These are phyloP conservation scores for Pythium scleroteichum DNA, from an alignment of 352 stramenopile genomes.

Conservation along the genomic window DNA sequence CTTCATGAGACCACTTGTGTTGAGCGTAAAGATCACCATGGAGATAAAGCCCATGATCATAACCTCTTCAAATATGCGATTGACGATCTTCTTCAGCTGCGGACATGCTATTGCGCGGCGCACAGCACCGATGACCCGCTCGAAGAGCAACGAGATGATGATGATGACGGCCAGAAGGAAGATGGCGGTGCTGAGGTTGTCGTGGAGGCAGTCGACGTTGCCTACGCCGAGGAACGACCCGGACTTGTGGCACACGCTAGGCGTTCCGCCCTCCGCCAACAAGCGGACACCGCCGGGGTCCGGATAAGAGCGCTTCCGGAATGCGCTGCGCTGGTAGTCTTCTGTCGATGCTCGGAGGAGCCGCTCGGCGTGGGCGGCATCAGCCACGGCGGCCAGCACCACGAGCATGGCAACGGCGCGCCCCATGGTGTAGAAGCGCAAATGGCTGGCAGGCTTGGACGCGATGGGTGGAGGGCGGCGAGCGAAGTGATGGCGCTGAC, in stretches of 20 bases:
- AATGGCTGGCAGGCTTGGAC: too few species aligned
- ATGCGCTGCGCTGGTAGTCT: too few species aligned
- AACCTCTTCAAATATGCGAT: conserved; percentile 87
- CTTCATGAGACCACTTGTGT: conserved; percentile 72
- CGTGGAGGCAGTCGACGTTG: conserved; percentile 75
- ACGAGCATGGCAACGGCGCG: not conserved
- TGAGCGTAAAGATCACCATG: conserved; percentile 88
- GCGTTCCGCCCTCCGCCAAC: conserved; percentile 2
- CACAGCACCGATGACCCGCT: conserved; percentile 50
- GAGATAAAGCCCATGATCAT: conserved; percentile 90
- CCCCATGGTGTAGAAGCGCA: too few species aligned
- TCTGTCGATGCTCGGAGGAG: too few species aligned
- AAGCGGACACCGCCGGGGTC: not conserved
- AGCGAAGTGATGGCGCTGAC: too few species aligned
- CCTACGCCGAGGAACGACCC: conserved; percentile 79
- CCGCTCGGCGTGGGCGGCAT: too few species aligned
- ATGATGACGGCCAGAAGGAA: conserved; percentile 82
- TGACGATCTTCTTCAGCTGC: conserved; percentile 80
- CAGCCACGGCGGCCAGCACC: too few species aligned
- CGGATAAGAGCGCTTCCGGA: not conserved
- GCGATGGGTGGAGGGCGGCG: too few species aligned
- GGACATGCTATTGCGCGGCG: conserved; percentile 67
- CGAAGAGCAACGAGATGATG: conserved; percentile 65
- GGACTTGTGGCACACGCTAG: conserved; percentile 42
- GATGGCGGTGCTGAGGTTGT: conserved; percentile 69